These are phyloP conservation scores for Blastobotrys peoriensis DNA, from an alignment of 805 yeast genomes.

Conservation along the genomic window DNA sequence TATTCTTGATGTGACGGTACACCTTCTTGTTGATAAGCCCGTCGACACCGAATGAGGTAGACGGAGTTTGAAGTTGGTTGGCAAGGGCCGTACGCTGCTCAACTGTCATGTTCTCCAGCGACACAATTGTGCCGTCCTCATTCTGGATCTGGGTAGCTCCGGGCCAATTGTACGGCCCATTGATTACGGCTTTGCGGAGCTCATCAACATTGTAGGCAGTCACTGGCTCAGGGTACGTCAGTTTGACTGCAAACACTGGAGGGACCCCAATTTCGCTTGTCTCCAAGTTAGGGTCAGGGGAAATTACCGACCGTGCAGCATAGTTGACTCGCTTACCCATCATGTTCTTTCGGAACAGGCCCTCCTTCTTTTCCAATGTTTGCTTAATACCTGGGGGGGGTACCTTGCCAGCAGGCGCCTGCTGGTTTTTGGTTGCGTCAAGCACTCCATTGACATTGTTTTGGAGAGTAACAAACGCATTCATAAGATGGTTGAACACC, in stretches of 20 bases:
- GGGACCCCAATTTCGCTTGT: constrained; percentile 99
- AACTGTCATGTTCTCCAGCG: constrained; percentile 78
- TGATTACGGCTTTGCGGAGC: constrained; percentile 87
- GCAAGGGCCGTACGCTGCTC: constrained; percentile 96
- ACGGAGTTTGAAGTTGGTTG: constrained; percentile 87
- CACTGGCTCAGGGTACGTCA: constrained; percentile 98
- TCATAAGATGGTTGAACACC: constrained; percentile 85
- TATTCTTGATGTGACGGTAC: constrained; percentile 86
- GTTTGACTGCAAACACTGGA: constrained; percentile 92
- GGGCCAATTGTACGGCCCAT: constrained; percentile 98
- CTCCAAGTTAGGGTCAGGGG: constrained; percentile 97
- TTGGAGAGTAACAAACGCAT: constrained; percentile 90
- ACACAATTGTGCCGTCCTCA: constrained; percentile 83
- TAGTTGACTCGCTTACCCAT: constrained; percentile 99
- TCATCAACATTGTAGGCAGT: constrained; percentile 87
- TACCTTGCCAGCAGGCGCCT: constrained; percentile 55
- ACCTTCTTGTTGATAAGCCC: constrained; percentile 83
- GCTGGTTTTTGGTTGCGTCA: constrained; percentile 85
- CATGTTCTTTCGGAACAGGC: constrained; percentile 97
- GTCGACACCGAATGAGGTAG: constrained; percentile 37
- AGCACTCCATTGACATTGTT: constrained; percentile 91
- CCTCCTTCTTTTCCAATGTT: constrained; percentile 97
- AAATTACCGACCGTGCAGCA: constrained; percentile 98
- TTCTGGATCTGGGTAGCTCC: constrained; percentile 96
- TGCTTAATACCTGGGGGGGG: constrained; percentile 96